Percentiles rank a stretch among this genome's conserved stretches.
Evolutionary conservation across 371 early-diverging fungal species (phyloP).

Genomic region (Mortierella polycephala): DNA sequence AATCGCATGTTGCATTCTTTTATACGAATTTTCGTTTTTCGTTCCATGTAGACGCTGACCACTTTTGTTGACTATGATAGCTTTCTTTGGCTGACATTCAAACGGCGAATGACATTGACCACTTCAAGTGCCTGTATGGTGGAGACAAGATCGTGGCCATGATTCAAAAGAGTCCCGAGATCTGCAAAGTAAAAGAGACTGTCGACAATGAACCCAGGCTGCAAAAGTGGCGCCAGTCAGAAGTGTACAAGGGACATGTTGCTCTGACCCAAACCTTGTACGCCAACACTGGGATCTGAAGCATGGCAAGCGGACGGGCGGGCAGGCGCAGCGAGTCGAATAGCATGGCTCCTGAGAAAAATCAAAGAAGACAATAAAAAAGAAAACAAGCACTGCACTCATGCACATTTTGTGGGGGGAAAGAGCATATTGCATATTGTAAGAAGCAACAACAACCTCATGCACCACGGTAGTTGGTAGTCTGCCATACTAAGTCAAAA

Average conservation of each 20-base stretch:
- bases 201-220: slow-evolving; percentile 36
- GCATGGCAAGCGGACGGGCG: neutral
- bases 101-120: slow-evolving; percentile 39
- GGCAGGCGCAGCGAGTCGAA: neutral
- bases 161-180: slow-evolving; percentile 31
- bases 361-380: neutral
- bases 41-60: neutral
- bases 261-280: slow-evolving; percentile 10
- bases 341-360: neutral
- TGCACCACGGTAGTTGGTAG: no score
- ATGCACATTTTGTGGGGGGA: no score
- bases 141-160: slow-evolving; percentile 17
- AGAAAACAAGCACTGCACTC: no score
- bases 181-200: slow-evolving; percentile 37
- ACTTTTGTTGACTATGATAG: neutral
- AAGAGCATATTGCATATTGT: no score
- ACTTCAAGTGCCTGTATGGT: slow-evolving; percentile 8
- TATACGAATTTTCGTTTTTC: neutral
- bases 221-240: slow-evolving; percentile 40
- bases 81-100: slow-evolving; percentile 35
- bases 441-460: no score
- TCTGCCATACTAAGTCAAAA: no score
- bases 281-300: slow-evolving; percentile 23
- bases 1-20: no score
- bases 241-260: slow-evolving; percentile 25